Evolutionary conservation across 2,329 filamentous ascomycete species (phyloP).

Genomic region (Diaporthe aspalathi): DNA sequence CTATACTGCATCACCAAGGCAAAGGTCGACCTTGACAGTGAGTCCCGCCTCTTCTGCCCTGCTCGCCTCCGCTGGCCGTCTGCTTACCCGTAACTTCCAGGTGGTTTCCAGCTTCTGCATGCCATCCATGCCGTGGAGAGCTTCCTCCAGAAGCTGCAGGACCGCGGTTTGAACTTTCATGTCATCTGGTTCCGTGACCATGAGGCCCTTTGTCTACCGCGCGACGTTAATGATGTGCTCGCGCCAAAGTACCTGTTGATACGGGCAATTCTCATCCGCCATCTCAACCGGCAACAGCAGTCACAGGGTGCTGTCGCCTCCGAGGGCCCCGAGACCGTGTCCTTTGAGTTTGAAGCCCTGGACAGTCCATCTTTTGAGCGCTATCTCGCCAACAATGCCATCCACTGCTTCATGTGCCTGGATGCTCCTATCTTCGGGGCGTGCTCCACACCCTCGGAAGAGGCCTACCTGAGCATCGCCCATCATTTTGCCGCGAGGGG

Average conservation of each 20-base stretch:
- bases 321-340: constrained; percentile 35
- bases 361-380: constrained; percentile 61
- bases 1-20: constrained; percentile 71
- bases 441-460: constrained; percentile 37
- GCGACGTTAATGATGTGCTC: constrained; percentile 44
- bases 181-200: constrained; percentile 75
- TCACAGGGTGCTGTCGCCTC: constrained; percentile 5
- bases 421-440: constrained; percentile 61
- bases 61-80: background rate
- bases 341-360: constrained; percentile 56
- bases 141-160: constrained; percentile 69
- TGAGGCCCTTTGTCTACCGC: constrained; percentile 66
- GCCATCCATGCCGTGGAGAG: constrained; percentile 76
- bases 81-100: constrained; percentile 44
- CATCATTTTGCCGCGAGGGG: constrained; percentile 65
- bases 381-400: constrained; percentile 65
- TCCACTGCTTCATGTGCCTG: constrained; percentile 77
- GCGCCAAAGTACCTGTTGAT: constrained; percentile 69
- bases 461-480: constrained; percentile 58
- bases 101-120: constrained; percentile 78
- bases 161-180: constrained; percentile 77
- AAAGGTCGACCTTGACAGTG: constrained; percentile 71
- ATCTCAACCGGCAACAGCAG: constrained; percentile 57
- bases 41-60: constrained; percentile 29
- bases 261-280: constrained; percentile 72